Evolutionary conservation across 139 green algal genomes (phyloP), one percentile per base, ranked within the genome.

Genomic region (Coelastrella sp.): DNA sequence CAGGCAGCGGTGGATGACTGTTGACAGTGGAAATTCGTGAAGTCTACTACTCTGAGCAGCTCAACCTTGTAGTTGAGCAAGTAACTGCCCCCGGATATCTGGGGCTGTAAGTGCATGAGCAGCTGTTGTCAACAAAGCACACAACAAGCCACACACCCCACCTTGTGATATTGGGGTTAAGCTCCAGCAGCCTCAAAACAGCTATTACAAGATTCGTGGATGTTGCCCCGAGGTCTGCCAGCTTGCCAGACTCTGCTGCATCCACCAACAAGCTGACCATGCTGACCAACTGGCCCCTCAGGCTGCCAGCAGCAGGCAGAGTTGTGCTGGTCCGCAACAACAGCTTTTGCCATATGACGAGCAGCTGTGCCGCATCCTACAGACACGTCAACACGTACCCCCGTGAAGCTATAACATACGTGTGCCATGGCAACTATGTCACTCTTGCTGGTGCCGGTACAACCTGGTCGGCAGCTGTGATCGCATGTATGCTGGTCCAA

Each of bases 191-290:
- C 66, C 63, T 82, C 27, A 93, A 72, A 14, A 86, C 60, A 17
- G 73, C 91, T 66, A 59, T 92, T 19, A 14, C 74, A 24, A 68
- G 58, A 17, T 7, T 9, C 11, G n/a, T 56, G 4, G 56, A 7
- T 8, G 5, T 27, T 8, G 59, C 49, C 0, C 7, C 56, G n/a
- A 72, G 4, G 22, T 60, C 7, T 25, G 22, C 6, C 22, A 73
- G 15, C 3, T 7, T 68, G 58, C 20, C 49, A 0, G 78, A 57
- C 35, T 74, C 35, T 10, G 78, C 15, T 27, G 78, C 49, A 25
- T 91, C 91, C 20, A 91, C 80, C 75, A 93, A n/a, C 66, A 74
- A 61, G 82, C 85, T 90, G 60, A 91, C 49, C 27, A 92, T 79
- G n/a, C 89, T 85, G 61, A 93, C 80, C 81, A 93, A 66, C 61